Evolutionary conservation across 2,329 filamentous ascomycete genomes (phyloP).

Genomic region (Epicoccum sorghinum): DNA sequence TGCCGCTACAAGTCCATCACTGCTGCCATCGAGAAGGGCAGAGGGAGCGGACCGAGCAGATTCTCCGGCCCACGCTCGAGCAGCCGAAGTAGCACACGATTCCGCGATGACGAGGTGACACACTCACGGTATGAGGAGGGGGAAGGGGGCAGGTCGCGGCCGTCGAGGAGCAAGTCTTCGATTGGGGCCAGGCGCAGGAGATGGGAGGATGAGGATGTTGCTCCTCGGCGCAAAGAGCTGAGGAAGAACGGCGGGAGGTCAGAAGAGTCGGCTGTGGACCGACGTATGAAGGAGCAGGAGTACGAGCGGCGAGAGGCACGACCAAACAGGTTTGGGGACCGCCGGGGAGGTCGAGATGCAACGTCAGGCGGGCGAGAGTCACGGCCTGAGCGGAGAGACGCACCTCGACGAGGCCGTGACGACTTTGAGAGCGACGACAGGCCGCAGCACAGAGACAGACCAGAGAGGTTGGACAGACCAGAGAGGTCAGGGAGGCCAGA

Average conservation of each 20-base stretch:
- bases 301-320: conserved; percentile 1
- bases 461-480: background rate
- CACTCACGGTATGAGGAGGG: conserved; percentile 4
- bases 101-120: conserved; percentile 1
- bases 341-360: background rate
- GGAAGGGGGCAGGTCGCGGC: conserved; percentile 2
- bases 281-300: conserved; percentile 9
- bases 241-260: conserved; percentile 7
- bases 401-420: conserved; percentile 1
- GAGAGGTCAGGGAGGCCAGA: background rate
- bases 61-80: conserved; percentile 17
- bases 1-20: conserved; percentile 41
- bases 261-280: conserved; percentile 12
- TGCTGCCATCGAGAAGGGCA: conserved; percentile 41
- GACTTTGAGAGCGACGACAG: background rate
- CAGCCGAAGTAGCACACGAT: conserved; percentile 17
- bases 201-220: conserved; percentile 14
- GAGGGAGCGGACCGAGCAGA: conserved; percentile 18
- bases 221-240: conserved; percentile 13
- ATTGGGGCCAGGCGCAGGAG: conserved; percentile 9
- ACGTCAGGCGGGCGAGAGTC: background rate
- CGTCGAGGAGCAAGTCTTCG: conserved; percentile 16
- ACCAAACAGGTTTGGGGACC: background rate
- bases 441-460: background rate
- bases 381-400: background rate